phyloP scores from a whole-genome alignment of 257 asterid species.

The Anisodus acutangulus region DNA sequence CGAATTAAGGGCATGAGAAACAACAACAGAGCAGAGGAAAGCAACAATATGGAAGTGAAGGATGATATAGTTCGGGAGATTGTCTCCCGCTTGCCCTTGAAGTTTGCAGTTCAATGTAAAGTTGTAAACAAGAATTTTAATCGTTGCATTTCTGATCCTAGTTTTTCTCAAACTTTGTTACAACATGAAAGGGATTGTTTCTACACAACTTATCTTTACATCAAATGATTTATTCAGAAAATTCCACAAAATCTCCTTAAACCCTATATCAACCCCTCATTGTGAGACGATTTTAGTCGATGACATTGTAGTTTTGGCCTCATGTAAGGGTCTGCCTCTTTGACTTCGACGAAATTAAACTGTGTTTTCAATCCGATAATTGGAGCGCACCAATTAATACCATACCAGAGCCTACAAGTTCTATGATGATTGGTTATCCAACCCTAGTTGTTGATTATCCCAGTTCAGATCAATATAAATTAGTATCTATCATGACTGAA shows the following conservation, averaged over 20 bases:
- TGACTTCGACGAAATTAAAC: neutral
- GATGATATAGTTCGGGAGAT: conserved; percentile 12
- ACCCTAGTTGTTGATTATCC: neutral
- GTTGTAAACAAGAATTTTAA: neutral
- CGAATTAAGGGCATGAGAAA: no score
- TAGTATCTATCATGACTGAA: neutral
- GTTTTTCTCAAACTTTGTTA: neutral
- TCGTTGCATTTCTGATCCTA: neutral
- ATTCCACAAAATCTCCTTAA: neutral
- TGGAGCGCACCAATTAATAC: neutral
- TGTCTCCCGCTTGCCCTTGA: neutral
- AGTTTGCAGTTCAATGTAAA: neutral
- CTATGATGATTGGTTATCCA: no score
- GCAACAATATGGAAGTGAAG: neutral
- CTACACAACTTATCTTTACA: neutral
- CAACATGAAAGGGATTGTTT: neutral
- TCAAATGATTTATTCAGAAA: no score
- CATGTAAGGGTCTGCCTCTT: neutral
- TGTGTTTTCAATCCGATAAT: conserved; percentile 26
- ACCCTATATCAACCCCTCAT: neutral
- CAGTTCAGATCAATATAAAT: neutral
- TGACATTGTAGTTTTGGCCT: neutral
- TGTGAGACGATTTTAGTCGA: neutral
- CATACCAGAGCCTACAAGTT: neutral
- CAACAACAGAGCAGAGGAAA: no score